Conservation (phyloP, 1,139 yeast genomes). For the Torulaspora pretoriensis region DNA sequence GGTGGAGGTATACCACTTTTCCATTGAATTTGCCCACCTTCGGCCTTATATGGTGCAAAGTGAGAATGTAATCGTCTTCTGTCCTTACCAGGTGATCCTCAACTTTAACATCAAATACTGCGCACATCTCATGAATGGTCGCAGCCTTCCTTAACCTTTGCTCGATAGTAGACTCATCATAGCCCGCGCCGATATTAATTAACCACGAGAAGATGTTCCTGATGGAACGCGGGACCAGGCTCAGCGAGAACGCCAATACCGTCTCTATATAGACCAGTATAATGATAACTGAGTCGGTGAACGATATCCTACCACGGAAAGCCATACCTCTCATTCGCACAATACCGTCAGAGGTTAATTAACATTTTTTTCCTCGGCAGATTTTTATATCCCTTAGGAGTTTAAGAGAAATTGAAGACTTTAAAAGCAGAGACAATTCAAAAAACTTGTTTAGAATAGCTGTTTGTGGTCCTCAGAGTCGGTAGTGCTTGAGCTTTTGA, state of each 20-base stretch:
- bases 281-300: slow-evolving; percentile 37
- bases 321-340: slow-evolving; percentile 23
- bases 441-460: not conserved
- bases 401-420: slow-evolving; percentile 13
- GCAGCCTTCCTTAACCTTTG: slow-evolving; percentile 40
- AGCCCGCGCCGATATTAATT: slow-evolving; percentile 21
- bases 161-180: slow-evolving; percentile 32
- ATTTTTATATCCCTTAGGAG: slow-evolving; percentile 10
- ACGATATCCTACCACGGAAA: slow-evolving; percentile 34
- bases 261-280: slow-evolving; percentile 36
- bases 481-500: not conserved
- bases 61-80: slow-evolving; percentile 50
- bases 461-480: not conserved
- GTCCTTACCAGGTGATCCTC: slow-evolving; percentile 60
- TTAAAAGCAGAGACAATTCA: not conserved
- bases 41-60: slow-evolving; percentile 49
- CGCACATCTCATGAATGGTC: slow-evolving; percentile 63
- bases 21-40: slow-evolving; percentile 38
- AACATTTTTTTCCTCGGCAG: not conserved
- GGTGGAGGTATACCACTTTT: slow-evolving; percentile 73
- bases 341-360: too few species aligned
- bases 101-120: slow-evolving; percentile 55
- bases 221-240: slow-evolving; percentile 31
- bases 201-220: slow-evolving; percentile 24
- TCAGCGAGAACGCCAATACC: slow-evolving; percentile 33